Conservation (phyloP, 176 grass and related monocot genomes). For the Miscanthus lutarioriparius region DNA sequence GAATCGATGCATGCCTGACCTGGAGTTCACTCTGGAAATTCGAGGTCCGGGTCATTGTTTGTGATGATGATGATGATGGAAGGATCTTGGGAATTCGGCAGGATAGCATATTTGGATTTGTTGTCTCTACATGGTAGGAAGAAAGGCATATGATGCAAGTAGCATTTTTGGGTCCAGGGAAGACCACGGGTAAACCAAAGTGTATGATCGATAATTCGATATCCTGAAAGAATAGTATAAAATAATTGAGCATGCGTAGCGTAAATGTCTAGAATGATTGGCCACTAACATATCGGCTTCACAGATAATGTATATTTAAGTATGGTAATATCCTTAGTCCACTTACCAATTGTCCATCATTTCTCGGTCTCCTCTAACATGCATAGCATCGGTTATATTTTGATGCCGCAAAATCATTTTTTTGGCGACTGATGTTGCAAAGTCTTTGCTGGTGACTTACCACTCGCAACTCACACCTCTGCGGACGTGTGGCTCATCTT, state of each 20-base stretch:
- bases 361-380: no score
- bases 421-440: no score
- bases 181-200: constrained; percentile 33
- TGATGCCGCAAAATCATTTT: no score
- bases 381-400: no score
- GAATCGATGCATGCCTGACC: not conserved
- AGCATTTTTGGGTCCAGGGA: not conserved
- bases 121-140: not conserved
- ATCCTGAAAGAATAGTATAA: not conserved
- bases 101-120: not conserved
- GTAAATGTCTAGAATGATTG: not conserved
- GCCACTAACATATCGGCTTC: not conserved
- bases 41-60: not conserved
- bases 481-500: no score
- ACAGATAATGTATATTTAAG: not conserved
- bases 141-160: not conserved
- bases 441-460: no score
- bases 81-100: constrained; percentile 20
- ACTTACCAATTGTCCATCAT: not conserved
- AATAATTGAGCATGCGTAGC: not conserved
- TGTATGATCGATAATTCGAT: not conserved
- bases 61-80: not conserved
- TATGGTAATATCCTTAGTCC: not conserved
- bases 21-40: constrained; percentile 15
- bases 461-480: no score